Percentiles rank a stretch among this genome's conserved stretches.
phyloP scores from a whole-genome alignment of 2,329 filamentous ascomycete genomes.

The Penicillium sp. region DNA sequence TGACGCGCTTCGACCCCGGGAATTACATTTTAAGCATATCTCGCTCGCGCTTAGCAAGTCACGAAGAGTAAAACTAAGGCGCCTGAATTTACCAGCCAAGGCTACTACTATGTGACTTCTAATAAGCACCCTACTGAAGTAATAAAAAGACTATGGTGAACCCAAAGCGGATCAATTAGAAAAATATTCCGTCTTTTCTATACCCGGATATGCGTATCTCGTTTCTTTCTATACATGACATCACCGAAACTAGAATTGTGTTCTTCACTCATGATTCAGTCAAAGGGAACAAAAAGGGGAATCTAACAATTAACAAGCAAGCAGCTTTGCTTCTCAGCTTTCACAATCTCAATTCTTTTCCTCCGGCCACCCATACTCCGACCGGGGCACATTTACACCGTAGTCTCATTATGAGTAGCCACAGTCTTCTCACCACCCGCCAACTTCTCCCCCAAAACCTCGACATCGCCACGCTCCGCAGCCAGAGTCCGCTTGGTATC shows the following conservation, averaged over 20 bases:
- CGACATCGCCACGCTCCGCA: slow-evolving; percentile 37
- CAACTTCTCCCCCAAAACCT: slow-evolving; percentile 35
- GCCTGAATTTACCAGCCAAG: neutral
- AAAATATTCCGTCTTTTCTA: neutral
- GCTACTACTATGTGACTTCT: neutral
- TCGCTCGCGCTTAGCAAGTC: neutral
- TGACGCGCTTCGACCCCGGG: neutral
- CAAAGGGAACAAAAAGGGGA: neutral
- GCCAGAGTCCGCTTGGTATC: slow-evolving; percentile 34
- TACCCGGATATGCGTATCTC: neutral
- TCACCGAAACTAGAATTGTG: slow-evolving; percentile 1
- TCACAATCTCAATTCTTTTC: neutral
- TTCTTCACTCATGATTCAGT: neutral
- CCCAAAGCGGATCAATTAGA: neutral
- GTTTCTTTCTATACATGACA: slow-evolving; percentile 12
- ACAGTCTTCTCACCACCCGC: slow-evolving; percentile 18
- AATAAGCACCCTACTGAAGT: neutral
- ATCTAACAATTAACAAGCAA: neutral
- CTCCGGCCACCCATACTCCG: neutral
- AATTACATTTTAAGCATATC: slow-evolving; percentile 7
- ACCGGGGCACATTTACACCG: neutral
- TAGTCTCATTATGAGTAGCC: slow-evolving; percentile 18
- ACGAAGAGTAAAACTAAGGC: neutral
- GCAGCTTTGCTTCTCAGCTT: neutral
- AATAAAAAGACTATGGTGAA: neutral